Evolutionary conservation across 2,329 filamentous ascomycete genomes (phyloP), one percentile per base, ranked within the genome.

Genomic region (Purpureocillium takamizusanense): DNA sequence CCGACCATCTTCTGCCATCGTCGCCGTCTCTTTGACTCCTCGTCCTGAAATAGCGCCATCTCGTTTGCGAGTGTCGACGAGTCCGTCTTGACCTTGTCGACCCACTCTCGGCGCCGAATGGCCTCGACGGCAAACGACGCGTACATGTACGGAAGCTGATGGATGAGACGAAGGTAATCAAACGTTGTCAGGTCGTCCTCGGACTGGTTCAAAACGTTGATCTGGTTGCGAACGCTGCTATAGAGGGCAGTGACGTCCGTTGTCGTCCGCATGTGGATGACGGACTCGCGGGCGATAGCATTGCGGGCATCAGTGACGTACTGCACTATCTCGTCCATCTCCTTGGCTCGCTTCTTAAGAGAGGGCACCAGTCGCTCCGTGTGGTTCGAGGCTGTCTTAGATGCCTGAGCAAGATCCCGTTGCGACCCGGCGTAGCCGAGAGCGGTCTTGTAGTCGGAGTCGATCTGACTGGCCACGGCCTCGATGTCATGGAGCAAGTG

Each of bases 1-100:
- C 86, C 87, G 34, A 94, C 82, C 47, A 76, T 83, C 53, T 88
- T 94, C 43, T 90, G 74, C 92, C 92, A 98, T 53, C 85, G 94
- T 51, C 83, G 85, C 33, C 92, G 76, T 37, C 92, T 74, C 51
- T 90, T 88, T 36, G 86, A 76, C 57, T 98, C 92, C 59, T 97
- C 92, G 43, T 95, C 89, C 53, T 92, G 86, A 46, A 94, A 90
- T 1, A 86, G 69, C 2, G 88, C 86, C 74, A 97, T 86, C 55
- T 97, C 90, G 56, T 97, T 94, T 18, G 88, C 87, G 18, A 98
- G 66, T 0, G 83, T 86, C 3, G 85, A 81, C 1, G 90, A 92
- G 52, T 97, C 92, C 3, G 77, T 74, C 55, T 83, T 86, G 59
- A 97, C 83, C 61, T 94, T 95, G 37, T 94, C 86, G 11, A 77